phyloP scores from a whole-genome alignment of 768 basidiomycete genomes.

The Mycena albidolilacea region DNA sequence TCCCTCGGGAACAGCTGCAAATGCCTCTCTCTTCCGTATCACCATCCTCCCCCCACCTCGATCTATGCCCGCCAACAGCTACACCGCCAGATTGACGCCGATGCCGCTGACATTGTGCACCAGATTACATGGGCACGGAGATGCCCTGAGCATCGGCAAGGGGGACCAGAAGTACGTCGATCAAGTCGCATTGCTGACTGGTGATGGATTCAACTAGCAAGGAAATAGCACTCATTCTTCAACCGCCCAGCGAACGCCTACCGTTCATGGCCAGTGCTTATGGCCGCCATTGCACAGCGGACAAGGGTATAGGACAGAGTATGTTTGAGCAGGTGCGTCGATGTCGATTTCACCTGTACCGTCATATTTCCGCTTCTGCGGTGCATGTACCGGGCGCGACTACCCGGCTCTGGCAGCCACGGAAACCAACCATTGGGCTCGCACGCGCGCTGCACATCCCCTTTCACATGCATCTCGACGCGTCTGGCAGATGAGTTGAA shows the following conservation, averaged over 20 bases:
- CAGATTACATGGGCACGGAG: too few relatives aligned
- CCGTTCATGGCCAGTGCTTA: neutral
- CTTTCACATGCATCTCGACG: neutral
- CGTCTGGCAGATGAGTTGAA: neutral
- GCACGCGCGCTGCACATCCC: neutral
- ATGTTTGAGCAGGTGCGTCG: neutral
- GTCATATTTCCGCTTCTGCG: neutral
- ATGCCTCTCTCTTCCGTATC: too few relatives aligned
- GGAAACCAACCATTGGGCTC: neutral
- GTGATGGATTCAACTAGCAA: neutral
- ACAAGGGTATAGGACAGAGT: conserved; percentile 8
- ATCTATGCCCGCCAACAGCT: too few relatives aligned
- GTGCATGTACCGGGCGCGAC: neutral
- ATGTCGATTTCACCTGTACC: conserved; percentile 3
- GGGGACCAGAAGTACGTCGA: too few relatives aligned
- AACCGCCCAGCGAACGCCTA: neutral
- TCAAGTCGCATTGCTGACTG: too few relatives aligned
- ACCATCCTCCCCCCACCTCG: too few relatives aligned
- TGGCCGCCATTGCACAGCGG: conserved; percentile 5
- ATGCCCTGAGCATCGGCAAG: too few relatives aligned
- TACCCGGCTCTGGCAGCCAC: neutral
- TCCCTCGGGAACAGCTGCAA: too few relatives aligned
- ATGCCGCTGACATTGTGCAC: too few relatives aligned
- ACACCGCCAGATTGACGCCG: too few relatives aligned
- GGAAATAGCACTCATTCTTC: neutral